These are phyloP conservation scores for Leccinum imitatum DNA, from an alignment of 768 basidiomycete species.

Conservation along the genomic window DNA sequence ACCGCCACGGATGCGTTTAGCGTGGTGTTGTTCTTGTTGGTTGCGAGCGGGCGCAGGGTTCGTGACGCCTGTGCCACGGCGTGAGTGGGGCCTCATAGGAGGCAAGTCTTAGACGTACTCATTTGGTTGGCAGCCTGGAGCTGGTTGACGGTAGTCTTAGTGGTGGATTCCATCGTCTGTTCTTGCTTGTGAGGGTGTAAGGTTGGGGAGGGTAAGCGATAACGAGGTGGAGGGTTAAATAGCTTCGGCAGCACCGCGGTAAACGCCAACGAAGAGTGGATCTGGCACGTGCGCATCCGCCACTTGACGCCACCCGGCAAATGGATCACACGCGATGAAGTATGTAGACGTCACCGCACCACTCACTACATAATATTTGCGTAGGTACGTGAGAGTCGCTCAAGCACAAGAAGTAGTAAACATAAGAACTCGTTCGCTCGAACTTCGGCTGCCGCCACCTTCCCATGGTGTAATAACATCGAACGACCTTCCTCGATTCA, in stretches of 20 bases:
- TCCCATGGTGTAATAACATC: neutral
- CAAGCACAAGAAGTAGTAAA: neutral
- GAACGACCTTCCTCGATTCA: neutral
- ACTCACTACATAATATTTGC: neutral
- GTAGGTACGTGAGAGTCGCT: too few relatives aligned
- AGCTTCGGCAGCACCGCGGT: constrained; percentile 1
- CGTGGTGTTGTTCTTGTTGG: constrained; percentile 42
- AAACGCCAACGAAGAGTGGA: neutral
- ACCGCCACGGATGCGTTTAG: constrained; percentile 66
- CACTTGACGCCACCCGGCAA: neutral
- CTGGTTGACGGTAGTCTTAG: constrained; percentile 45
- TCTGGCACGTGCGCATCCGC: constrained; percentile 17
- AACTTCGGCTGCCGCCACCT: neutral
- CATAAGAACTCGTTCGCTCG: neutral
- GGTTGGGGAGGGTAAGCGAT: neutral
- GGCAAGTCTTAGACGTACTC: constrained; percentile 44
- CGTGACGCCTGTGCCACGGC: constrained; percentile 41
- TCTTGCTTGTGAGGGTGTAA: constrained; percentile 26
- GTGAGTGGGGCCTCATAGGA: neutral
- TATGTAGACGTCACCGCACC: neutral
- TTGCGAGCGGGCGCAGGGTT: constrained; percentile 43
- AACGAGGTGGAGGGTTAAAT: constrained; percentile 16
- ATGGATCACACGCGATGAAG: neutral
- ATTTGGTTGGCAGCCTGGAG: constrained; percentile 61
- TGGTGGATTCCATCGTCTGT: constrained; percentile 31